Percentiles rank a stretch among this genome's conserved stretches.
These are phyloP conservation scores for Daldinia grandis DNA, from an alignment of 495 filamentous ascomycete species.

Conservation along the genomic window DNA sequence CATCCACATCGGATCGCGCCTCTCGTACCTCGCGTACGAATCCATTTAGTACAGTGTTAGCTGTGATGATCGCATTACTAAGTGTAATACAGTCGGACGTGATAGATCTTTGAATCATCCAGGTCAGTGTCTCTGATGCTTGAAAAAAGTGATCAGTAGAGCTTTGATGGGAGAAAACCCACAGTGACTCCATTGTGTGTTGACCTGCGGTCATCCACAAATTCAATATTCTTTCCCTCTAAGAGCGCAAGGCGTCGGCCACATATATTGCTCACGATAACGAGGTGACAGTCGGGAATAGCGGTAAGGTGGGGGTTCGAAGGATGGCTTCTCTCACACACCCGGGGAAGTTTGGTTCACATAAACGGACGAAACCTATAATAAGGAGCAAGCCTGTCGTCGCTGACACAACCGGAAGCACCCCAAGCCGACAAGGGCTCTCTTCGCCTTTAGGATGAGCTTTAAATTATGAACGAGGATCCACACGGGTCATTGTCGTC, in stretches of 20 bases:
- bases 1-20: constrained; percentile 55
- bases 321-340: constrained; percentile 28
- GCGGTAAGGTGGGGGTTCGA: constrained; percentile 22
- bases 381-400: constrained; percentile 33
- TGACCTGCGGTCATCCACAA: constrained; percentile 34
- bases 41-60: constrained; percentile 40
- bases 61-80: constrained; percentile 47
- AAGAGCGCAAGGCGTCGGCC: constrained; percentile 26
- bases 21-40: constrained; percentile 59
- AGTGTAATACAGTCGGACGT: constrained; percentile 53
- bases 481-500: constrained; percentile 6
- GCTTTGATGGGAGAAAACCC: constrained; percentile 36
- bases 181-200: constrained; percentile 40
- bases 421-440: constrained; percentile 29
- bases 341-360: constrained; percentile 23
- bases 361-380: constrained; percentile 33
- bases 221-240: constrained; percentile 23
- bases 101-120: constrained; percentile 50
- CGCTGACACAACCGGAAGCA: constrained; percentile 29
- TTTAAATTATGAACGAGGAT: constrained; percentile 27
- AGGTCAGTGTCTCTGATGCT: constrained; percentile 41
- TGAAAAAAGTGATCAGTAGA: constrained; percentile 30
- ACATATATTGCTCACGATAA: constrained; percentile 37
- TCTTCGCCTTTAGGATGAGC: constrained; percentile 32
- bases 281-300: constrained; percentile 23